phyloP scores from a whole-genome alignment of 2,329 filamentous ascomycete species.

The Huntiella bhutanensis region DNA sequence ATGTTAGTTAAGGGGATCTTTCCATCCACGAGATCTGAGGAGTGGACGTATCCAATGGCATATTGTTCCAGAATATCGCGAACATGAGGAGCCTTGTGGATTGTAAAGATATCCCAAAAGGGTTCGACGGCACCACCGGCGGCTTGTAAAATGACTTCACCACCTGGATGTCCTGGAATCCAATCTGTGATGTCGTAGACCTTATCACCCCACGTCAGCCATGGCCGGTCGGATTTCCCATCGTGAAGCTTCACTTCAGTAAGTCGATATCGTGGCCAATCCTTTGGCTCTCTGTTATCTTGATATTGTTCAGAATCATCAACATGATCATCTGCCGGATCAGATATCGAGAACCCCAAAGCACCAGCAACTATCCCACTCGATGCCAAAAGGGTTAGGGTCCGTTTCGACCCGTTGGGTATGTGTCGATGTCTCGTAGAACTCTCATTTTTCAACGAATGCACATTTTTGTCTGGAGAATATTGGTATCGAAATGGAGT shows the following conservation, averaged over 20 bases:
- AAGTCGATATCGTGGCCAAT: conserved; percentile 30
- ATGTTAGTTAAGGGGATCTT: conserved; percentile 31
- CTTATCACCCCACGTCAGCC: conserved; percentile 44
- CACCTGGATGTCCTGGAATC: conserved; percentile 45
- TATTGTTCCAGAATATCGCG: conserved; percentile 46
- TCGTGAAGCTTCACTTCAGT: conserved; percentile 33
- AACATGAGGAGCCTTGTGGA: conserved; percentile 47
- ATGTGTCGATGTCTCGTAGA: no score
- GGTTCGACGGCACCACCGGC: conserved; percentile 45
- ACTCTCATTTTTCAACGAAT: not conserved
- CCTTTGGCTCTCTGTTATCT: conserved; percentile 19
- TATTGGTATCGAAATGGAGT: conserved; percentile 5
- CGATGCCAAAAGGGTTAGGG: conserved; percentile 12
- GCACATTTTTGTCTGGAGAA: not conserved
- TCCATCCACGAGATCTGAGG: conserved; percentile 38
- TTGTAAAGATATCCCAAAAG: conserved; percentile 53
- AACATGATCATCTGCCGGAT: not conserved
- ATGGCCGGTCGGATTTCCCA: conserved; percentile 33
- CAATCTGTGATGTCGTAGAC: conserved; percentile 57
- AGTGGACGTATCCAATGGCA: conserved; percentile 41
- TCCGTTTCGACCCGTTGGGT: conserved; percentile 1
- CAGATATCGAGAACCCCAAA: conserved; percentile 5
- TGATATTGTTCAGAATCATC: not conserved
- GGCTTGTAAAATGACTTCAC: conserved; percentile 47
- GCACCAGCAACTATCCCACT: conserved; percentile 5